phyloP scores from a whole-genome alignment of 441 rosid species.

The Sinapis alba region DNA sequence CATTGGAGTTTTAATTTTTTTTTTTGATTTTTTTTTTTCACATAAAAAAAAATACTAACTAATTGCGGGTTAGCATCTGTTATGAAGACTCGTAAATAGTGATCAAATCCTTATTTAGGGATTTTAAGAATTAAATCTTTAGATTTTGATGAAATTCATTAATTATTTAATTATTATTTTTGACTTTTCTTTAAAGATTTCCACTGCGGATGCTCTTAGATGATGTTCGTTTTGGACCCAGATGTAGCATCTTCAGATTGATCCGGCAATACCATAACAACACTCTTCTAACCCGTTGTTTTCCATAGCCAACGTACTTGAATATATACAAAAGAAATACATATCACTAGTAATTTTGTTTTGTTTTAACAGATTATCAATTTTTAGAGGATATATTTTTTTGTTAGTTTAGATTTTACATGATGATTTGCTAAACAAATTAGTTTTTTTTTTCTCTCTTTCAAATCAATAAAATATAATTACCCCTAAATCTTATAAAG shows the following conservation, averaged over 20 bases:
- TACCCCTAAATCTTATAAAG: not conserved
- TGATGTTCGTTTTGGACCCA: too few relatives aligned
- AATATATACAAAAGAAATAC: not conserved
- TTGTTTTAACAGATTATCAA: not conserved
- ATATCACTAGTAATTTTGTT: not conserved
- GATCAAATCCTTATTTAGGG: too few relatives aligned
- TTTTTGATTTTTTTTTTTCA: too few relatives aligned
- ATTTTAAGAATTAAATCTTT: too few relatives aligned
- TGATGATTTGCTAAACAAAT: not conserved
- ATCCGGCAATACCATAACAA: not conserved
- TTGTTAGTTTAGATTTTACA: not conserved
- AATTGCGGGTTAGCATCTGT: too few relatives aligned
- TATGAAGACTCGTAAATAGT: too few relatives aligned
- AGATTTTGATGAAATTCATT: too few relatives aligned
- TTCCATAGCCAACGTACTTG: not conserved
- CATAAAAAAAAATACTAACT: too few relatives aligned
- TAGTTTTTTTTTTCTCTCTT: not conserved
- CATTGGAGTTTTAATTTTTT: too few relatives aligned
- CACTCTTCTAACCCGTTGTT: not conserved
- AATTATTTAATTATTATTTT: too few relatives aligned
- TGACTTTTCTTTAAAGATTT: too few relatives aligned
- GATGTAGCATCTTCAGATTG: not conserved
- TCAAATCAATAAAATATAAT: not conserved
- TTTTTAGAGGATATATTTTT: not conserved
- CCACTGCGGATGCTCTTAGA: too few relatives aligned